Evolutionary conservation across 768 basidiomycete genomes (phyloP), one percentile per base, ranked within the genome.

Genomic region (Glaciozyma martinii): DNA sequence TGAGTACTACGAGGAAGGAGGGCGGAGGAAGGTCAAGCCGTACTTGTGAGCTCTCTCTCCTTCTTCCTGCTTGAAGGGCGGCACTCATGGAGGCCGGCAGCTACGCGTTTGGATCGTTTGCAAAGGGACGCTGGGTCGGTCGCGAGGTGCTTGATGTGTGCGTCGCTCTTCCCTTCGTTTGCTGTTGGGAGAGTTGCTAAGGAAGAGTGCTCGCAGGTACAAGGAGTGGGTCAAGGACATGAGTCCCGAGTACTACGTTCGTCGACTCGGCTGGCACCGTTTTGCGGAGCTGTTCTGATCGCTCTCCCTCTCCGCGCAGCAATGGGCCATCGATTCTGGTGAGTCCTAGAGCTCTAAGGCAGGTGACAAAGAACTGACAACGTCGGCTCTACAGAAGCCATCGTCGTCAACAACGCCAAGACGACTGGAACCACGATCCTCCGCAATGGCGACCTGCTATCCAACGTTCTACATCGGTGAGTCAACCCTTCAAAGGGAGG

Each of bases 331-430:
- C 19, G 71, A 61, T 52, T 66, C 68, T 5, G 72, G 67, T 71
- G 32, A 53, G 65, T 29, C 15, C 32, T n/a, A 9, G 12, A 2
- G 23, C 42, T 63, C 85, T 76, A 4, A 27, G 12, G 15, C 3
- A 13, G 12, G 37, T 33, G 30, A 19, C 18, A 15, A 32, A 2
- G 29, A 19, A 10, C 53, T 30, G 29, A 54, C 5, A 9, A 9
- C 3, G 85, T 85, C 12, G 37, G 95, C n/a, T 85, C 90, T 71
- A 13, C 88, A 90, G 94, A 94, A 3, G 89, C 94, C n/a, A 93
- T 91, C 15, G 90, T 89, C 12, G 82, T 99, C 63, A 97, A 99
- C 73, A 92, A 91, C 25, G 82, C 84, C 57, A 79, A 85, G n/a
- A 91, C 90, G 5, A 81, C 80, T 37, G 86, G 89, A 8, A 84